Evolutionary conservation across 257 asterid genomes (phyloP), one percentile per base, ranked within the genome.

Genomic region (Solanum etuberosum): DNA sequence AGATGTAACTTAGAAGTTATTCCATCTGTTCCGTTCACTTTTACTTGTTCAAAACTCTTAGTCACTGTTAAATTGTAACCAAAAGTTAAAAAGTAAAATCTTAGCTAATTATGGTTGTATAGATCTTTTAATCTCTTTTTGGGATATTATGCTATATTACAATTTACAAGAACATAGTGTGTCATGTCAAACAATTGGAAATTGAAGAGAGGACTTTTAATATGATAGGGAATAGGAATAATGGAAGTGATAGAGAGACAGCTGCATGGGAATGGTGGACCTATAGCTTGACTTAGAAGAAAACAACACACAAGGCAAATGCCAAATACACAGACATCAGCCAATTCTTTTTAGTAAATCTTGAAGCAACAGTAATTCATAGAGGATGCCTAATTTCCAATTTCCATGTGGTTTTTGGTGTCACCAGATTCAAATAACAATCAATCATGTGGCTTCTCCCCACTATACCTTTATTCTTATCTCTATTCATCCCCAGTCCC

Each of bases 201-300:
- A 14, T 70, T 31, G 14, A 21, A n/a, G 32, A 59, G 12, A 42
- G 14, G 32, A 43, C 16, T 77, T 67, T 25, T 1, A 43, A 42
- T 27, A 27, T 51, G 61, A 51, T 51, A 51, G 23, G 16, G n/a
- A 20, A 46, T 29, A 27, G 65, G 15, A 80, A 10, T 46, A 80
- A 46, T 16, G 65, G 85, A 29, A 46, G 40, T 23, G 21, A 78
- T 43, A 42, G 63, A 27, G 16, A 78, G 84, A 29, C 20, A 80
- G 11, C 18, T 46, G 42, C 85, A 80, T 80, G 29, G 67, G 85
- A 48, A 80, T 67, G 37, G 23, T 31, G 84, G 84, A 59, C 40
- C 84, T 78, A 5, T 46, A 48, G 43, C 93, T 93, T 92, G 91
- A 87, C 94, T 91, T 90, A n/a, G 89, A 93, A 92, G 95, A 81